Evolutionary conservation across 371 early-diverging fungal genomes (phyloP), one percentile per base, ranked within the genome.

Genomic region (Nematocida minor): DNA sequence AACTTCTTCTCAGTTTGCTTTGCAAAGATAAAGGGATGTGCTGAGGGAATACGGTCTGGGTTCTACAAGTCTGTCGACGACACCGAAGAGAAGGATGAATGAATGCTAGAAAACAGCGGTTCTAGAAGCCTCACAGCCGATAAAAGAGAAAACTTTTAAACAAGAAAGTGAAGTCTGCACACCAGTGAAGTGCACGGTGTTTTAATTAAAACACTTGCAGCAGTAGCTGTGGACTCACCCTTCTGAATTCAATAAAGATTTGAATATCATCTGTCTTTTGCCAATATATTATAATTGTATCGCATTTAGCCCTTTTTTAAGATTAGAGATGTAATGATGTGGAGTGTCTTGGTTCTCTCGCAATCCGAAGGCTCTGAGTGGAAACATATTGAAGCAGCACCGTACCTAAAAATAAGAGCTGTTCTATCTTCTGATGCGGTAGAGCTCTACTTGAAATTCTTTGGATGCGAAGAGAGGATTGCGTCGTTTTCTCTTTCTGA

Each of bases 21-120:
- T 29, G 49, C 36, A 67, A 67, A 67, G 9, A 51, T 67, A 47
- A 48, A 46, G n/a, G 67, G 53, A 25, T 29, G 42, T 1, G 42
- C 67, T 16, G 51, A 67, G 29, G 67, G 67, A 0, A 20, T 51
- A 9, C 48, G 67, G 9, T 42, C 42, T 29, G 67, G 67, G 7
- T 27, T 67, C 34, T 29, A 49, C 20, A 67, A 67, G n/a, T 42
- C 67, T n/a, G 20, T 67, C 9, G 34, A 67, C 42, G 20, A 31
- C 48, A 2, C n/a, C 16, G 66, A 41, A 66, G 66, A 16, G 6
- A 51, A 66, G 47, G 46, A 46, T 16, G 14, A 16, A 46, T n/a
- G 20, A 46, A 46, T 16, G 14, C 14, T n/a, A 16, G 46, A 46
- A 0, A 46, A 46, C 16, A 46, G 46, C 46, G 20, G 46, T 46